phyloP scores from a whole-genome alignment of 345 rosid species.

The Salix viminalis region DNA sequence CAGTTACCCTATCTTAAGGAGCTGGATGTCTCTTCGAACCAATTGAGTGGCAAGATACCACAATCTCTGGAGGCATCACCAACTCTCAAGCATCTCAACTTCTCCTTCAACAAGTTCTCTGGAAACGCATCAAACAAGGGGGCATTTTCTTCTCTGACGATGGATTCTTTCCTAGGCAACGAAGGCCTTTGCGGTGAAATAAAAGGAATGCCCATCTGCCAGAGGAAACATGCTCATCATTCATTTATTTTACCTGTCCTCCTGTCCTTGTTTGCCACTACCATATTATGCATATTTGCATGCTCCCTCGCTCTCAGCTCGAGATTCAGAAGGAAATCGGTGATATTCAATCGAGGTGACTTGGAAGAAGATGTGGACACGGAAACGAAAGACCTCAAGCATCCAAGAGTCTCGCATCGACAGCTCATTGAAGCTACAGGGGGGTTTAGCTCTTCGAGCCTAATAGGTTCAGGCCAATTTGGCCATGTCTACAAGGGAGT shows the following conservation, averaged over 20 bases:
- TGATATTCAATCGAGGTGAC: constrained; percentile 28
- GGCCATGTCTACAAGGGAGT: constrained; percentile 86
- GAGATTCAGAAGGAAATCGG: constrained; percentile 36
- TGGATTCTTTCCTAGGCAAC: constrained; percentile 70
- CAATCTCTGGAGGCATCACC: constrained; percentile 50
- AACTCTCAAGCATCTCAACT: constrained; percentile 57
- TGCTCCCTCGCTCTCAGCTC: constrained; percentile 40
- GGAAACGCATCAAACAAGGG: constrained; percentile 68
- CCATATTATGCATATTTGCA: constrained; percentile 45
- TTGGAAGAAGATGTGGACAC: constrained; percentile 55
- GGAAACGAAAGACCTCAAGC: constrained; percentile 40
- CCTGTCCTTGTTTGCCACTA: constrained; percentile 45
- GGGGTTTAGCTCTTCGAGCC: constrained; percentile 59
- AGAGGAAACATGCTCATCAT: constrained; percentile 34
- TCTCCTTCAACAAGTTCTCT: constrained; percentile 67
- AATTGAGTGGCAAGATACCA: constrained; percentile 58
- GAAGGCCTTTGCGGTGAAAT: constrained; percentile 64
- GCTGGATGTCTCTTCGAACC: constrained; percentile 67
- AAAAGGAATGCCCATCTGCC: constrained; percentile 66
- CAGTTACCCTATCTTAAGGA: constrained; percentile 62
- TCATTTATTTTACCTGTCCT: constrained; percentile 48
- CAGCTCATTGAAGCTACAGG: constrained; percentile 78
- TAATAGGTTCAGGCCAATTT: constrained; percentile 76
- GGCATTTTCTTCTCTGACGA: constrained; percentile 47
- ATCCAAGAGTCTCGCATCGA: constrained; percentile 60